These are phyloP conservation scores for Leishmania aethiopica DNA, from an alignment of 208 protist genomes.

Conservation along the genomic window DNA sequence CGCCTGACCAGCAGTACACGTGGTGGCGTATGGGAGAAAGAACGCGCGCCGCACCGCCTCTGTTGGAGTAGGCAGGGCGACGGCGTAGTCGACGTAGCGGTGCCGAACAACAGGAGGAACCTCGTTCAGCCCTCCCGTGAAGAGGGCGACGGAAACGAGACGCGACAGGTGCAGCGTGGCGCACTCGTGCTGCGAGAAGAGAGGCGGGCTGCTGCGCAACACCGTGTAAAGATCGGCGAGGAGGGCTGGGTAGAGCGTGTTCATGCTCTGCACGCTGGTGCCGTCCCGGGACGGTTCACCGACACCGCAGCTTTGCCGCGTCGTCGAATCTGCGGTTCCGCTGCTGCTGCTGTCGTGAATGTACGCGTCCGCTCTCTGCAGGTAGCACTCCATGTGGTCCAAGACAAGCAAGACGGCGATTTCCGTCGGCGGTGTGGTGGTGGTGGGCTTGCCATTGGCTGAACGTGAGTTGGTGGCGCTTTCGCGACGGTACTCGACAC, in stretches of 20 bases:
- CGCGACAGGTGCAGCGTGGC: slow-evolving; percentile 23
- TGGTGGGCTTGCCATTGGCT: background rate
- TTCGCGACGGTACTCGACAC: background rate
- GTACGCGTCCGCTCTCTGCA: slow-evolving; percentile 14
- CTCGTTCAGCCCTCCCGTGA: slow-evolving; percentile 47
- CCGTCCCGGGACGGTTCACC: background rate
- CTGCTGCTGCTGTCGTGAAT: background rate
- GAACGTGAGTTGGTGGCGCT: background rate
- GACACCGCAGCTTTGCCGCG: background rate
- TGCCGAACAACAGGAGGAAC: slow-evolving; percentile 46
- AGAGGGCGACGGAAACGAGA: slow-evolving; percentile 49
- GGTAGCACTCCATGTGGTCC: slow-evolving; percentile 73
- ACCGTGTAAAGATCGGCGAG: slow-evolving; percentile 64
- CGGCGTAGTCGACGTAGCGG: slow-evolving; percentile 49
- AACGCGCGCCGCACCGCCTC: slow-evolving; percentile 56
- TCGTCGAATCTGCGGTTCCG: background rate
- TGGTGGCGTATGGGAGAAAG: slow-evolving; percentile 22
- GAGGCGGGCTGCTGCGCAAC: slow-evolving; percentile 40
- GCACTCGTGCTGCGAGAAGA: slow-evolving; percentile 38
- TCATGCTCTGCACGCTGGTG: background rate
- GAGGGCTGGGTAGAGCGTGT: slow-evolving; percentile 39
- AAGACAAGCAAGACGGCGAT: slow-evolving; percentile 52
- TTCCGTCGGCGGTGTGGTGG: background rate
- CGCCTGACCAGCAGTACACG: background rate
- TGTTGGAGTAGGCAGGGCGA: slow-evolving; percentile 56